Conservation (phyloP, 2,329 filamentous ascomycete species). For the Hypocrella siamensis region DNA sequence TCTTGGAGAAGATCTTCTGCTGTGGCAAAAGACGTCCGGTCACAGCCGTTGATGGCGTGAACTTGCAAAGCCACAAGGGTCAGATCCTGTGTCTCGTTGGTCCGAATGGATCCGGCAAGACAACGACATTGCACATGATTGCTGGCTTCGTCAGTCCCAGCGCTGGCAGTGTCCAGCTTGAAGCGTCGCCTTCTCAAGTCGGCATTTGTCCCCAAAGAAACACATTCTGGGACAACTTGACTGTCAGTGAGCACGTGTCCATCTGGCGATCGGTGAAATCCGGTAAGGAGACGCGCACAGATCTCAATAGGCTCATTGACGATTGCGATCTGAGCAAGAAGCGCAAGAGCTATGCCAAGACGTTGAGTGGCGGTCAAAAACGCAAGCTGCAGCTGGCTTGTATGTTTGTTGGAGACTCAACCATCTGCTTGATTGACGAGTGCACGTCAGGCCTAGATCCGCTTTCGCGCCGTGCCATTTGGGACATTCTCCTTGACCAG, state of each 20-base stretch:
- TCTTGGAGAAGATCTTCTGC: conserved; percentile 8
- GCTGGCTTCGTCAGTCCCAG: conserved; percentile 47
- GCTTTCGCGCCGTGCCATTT: conserved; percentile 49
- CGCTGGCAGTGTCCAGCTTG: conserved; percentile 41
- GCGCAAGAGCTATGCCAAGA: conserved; percentile 33
- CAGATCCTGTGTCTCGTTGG: conserved; percentile 53
- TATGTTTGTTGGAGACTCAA: conserved; percentile 54
- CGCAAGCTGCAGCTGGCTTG: conserved; percentile 54
- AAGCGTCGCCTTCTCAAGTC: conserved; percentile 29
- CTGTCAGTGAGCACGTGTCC: conserved; percentile 46
- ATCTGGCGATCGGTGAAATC: conserved; percentile 49
- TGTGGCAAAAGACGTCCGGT: conserved; percentile 15
- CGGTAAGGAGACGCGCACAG: conserved; percentile 21
- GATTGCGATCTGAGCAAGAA: conserved; percentile 47
- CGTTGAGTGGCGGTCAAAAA: conserved; percentile 54
- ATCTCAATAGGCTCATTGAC: conserved; percentile 34
- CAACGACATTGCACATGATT: conserved; percentile 52
- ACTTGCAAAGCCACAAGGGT: conserved; percentile 39
- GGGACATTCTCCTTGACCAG: conserved; percentile 52
- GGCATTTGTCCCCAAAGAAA: conserved; percentile 51
- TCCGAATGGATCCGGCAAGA: conserved; percentile 57
- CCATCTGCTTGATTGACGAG: conserved; percentile 54
- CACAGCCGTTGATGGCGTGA: conserved; percentile 45
- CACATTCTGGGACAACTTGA: conserved; percentile 50
- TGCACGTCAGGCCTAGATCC: conserved; percentile 55